phyloP scores from a whole-genome alignment of 176 grass and related monocot genomes.

The Hyparrhenia diplandra region DNA sequence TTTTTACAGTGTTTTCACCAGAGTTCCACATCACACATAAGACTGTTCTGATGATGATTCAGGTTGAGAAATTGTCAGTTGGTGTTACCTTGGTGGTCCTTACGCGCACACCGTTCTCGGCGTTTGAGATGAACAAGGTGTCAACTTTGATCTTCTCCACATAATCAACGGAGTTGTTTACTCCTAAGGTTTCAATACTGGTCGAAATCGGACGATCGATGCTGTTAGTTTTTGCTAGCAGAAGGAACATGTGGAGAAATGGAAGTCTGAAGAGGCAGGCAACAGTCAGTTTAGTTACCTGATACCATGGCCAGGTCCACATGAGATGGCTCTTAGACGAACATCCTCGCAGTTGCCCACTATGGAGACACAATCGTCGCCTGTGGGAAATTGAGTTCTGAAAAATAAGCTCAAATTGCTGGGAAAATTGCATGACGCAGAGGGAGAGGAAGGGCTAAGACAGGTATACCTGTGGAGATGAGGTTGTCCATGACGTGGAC shows the following conservation, averaged over 20 bases:
- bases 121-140: slow-evolving; percentile 53
- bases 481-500: slow-evolving; percentile 45
- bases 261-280: background rate
- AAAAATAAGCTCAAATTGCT: background rate
- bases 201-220: too few species aligned
- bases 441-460: background rate
- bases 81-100: slow-evolving; percentile 60
- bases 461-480: slow-evolving; percentile 51
- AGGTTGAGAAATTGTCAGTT: background rate
- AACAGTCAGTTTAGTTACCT: slow-evolving; percentile 34
- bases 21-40: background rate
- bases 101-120: slow-evolving; percentile 55
- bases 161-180: slow-evolving; percentile 13
- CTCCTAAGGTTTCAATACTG: slow-evolving; percentile 74
- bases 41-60: background rate
- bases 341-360: slow-evolving; percentile 62
- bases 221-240: background rate
- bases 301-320: slow-evolving; percentile 82
- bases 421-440: background rate
- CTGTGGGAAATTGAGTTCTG: slow-evolving; percentile 10
- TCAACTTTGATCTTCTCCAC: slow-evolving; percentile 65
- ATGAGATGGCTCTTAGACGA: slow-evolving; percentile 42
- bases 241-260: background rate
- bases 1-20: background rate
- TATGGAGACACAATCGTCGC: slow-evolving; percentile 81